A percentile compares a stretch with the other conserved stretches of the same genome.
Conservation (phyloP, 2,329 filamentous ascomycete genomes). For the Rosellinia necatrix region DNA sequence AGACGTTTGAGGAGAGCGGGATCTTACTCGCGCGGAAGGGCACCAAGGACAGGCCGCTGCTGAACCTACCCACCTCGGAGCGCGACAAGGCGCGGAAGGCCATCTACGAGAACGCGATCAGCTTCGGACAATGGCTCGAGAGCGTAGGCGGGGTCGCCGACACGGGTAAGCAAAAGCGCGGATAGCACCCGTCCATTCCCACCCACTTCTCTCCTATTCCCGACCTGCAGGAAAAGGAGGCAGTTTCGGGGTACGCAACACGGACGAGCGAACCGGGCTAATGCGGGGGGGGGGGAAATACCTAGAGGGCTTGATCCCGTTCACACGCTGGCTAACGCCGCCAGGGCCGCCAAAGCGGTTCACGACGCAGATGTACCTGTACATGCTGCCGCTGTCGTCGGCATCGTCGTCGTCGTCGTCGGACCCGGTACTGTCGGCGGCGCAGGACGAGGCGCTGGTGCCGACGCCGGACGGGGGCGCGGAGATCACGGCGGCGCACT, state of each 20-base stretch:
- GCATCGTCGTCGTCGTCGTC: slow-evolving; percentile 48
- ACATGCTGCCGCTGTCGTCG: slow-evolving; percentile 70
- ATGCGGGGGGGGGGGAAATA: too few species aligned
- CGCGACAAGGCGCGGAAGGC: slow-evolving; percentile 68
- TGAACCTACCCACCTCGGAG: slow-evolving; percentile 64
- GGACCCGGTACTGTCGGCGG: slow-evolving; percentile 41
- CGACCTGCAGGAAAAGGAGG: too few species aligned
- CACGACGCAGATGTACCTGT: slow-evolving; percentile 96
- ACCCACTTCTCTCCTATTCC: too few species aligned
- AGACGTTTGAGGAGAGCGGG: slow-evolving; percentile 95
- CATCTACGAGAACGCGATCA: slow-evolving; percentile 69
- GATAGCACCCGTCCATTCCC: neutral
- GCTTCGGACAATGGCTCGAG: slow-evolving; percentile 69
- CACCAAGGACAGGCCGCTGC: slow-evolving; percentile 53
- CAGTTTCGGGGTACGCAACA: neutral
- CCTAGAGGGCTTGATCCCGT: slow-evolving; percentile 71
- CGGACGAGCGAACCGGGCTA: neutral
- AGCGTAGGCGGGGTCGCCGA: slow-evolving; percentile 66
- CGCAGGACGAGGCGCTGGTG: slow-evolving; percentile 59
- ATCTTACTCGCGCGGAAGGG: slow-evolving; percentile 42
- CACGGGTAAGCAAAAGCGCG: slow-evolving; percentile 53
- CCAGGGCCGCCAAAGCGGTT: slow-evolving; percentile 74
- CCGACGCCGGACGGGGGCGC: slow-evolving; percentile 72
- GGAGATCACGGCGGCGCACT: slow-evolving; percentile 74
- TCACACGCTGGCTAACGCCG: slow-evolving; percentile 92